Base-by-base conservation (phyloP, 192 early-diverging fungal genomes). In the Umbelopsis ramanniana region DNA sequence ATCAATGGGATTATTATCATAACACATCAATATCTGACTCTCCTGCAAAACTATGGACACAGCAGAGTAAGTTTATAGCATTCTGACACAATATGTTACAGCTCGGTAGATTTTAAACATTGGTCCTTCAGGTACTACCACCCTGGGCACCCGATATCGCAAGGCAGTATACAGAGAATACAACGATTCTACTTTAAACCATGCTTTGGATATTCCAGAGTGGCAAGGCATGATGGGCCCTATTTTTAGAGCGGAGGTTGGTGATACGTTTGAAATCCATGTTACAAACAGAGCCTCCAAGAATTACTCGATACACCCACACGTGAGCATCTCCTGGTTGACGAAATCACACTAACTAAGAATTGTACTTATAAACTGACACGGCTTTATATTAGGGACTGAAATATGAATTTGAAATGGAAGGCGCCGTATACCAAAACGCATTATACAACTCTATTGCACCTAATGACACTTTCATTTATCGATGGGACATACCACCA, bases 161-260 rank as follows among this genome's bases (percentile, higher is more conserved):
- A 79, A 79, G 53, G 60, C 77, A 15, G 46, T 72, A 17, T 79
- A 79, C 43, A 17, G 70, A 23, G 72, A 74, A 63, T 79, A 79
- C 29, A 50, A 52, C 11, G 70, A 79, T 46, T 66, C 38, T 12
- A 68, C 43, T 11, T 79, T 46, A 40, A 68, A 12, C 8, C 12
- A 70, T 35, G 48, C 54, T 17, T 50, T 66, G 43, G 24, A 53
- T 11, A 19, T 35, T 11, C 45, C 63, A 40, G 21, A 53, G 26
- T 79, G 77, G 77, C 77, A 79, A 19, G 77, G 77, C 15, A 29
- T 50, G 46, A 79, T 79, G 77, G 77, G 77, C 2, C 77, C 77
- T n/a, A 74, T 79, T 9, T 35, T 79, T 17, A 63, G 77, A 68
- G 77, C 63, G 7, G 73, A 79, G 52, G 77, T 79, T 4, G 77